Evolutionary conservation across 306 rosid genomes (phyloP).

Genomic region (Vigna angularis): DNA sequence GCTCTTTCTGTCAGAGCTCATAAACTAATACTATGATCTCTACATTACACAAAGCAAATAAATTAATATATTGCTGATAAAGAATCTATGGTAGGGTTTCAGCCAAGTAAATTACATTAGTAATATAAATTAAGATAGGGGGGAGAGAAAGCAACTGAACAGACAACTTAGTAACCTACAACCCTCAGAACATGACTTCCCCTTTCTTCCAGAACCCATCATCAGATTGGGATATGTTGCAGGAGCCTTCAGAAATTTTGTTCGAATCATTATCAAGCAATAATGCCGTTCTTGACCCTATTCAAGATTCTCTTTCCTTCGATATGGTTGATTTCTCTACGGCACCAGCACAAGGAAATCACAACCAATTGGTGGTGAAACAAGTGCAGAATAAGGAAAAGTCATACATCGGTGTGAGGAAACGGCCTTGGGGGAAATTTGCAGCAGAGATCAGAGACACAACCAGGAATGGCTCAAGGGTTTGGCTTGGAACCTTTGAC

Average conservation of each 20-base stretch:
- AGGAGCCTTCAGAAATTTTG: conserved; percentile 22
- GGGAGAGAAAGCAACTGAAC: background rate
- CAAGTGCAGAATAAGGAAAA: background rate
- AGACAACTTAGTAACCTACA: background rate
- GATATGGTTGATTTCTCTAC: conserved; percentile 45
- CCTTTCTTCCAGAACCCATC: background rate
- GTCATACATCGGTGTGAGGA: conserved; percentile 63
- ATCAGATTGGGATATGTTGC: background rate
- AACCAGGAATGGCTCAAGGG: conserved; percentile 69
- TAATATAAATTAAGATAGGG: too few species aligned
- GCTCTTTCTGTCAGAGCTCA: background rate
- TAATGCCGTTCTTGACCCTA: background rate
- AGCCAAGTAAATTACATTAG: background rate
- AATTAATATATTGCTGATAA: background rate
- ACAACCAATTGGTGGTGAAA: background rate
- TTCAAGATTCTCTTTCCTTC: conserved; percentile 47
- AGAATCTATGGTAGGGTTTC: background rate
- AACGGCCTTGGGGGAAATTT: conserved; percentile 84
- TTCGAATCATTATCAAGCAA: conserved; percentile 28
- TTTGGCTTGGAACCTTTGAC: conserved; percentile 91
- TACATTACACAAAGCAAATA: background rate
- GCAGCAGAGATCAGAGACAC: conserved; percentile 91
- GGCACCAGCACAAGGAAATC: background rate
- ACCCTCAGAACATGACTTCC: background rate
- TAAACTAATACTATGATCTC: background rate